phyloP scores from a whole-genome alignment of 2,329 filamentous ascomycete species.

The Orbilia quercus region DNA sequence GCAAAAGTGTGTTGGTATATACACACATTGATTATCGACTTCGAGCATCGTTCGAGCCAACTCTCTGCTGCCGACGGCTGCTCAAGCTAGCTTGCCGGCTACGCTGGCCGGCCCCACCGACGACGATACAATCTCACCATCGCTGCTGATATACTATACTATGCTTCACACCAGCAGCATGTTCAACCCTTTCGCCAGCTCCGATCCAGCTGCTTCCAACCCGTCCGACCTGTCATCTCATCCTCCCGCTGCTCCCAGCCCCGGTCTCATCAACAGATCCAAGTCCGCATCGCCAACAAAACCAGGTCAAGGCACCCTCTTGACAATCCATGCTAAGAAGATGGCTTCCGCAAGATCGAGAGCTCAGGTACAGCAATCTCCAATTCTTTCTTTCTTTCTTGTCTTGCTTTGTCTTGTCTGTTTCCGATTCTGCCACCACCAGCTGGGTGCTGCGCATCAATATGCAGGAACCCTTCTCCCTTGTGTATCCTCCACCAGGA shows the following conservation, averaged over 20 bases:
- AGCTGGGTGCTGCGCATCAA: neutral
- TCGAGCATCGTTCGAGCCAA: conserved; percentile 39
- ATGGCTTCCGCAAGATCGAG: conserved; percentile 48
- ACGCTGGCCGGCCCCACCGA: neutral
- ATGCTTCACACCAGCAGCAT: conserved; percentile 33
- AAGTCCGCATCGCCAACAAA: conserved; percentile 48
- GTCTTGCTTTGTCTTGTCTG: too few relatives aligned
- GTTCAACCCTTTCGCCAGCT: conserved; percentile 36
- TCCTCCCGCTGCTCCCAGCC: conserved; percentile 8
- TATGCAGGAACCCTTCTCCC: conserved; percentile 37
- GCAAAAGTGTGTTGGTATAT: conserved; percentile 38
- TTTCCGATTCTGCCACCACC: conserved; percentile 23
- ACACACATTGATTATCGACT: conserved; percentile 1
- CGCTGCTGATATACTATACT: too few relatives aligned
- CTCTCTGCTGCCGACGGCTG: neutral
- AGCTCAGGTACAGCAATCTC: conserved; percentile 34
- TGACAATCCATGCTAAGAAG: conserved; percentile 54
- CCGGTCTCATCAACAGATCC: conserved; percentile 21
- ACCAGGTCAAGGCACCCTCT: conserved; percentile 48
- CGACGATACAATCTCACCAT: neutral
- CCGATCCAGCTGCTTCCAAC: conserved; percentile 19
- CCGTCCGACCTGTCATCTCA: conserved; percentile 1
- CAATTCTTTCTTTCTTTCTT: neutral
- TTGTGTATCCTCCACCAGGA: conserved; percentile 24
- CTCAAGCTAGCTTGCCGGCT: neutral